Evolutionary conservation across 2,329 filamentous ascomycete genomes (phyloP).

Genomic region (Tetracladium maxilliforme): DNA sequence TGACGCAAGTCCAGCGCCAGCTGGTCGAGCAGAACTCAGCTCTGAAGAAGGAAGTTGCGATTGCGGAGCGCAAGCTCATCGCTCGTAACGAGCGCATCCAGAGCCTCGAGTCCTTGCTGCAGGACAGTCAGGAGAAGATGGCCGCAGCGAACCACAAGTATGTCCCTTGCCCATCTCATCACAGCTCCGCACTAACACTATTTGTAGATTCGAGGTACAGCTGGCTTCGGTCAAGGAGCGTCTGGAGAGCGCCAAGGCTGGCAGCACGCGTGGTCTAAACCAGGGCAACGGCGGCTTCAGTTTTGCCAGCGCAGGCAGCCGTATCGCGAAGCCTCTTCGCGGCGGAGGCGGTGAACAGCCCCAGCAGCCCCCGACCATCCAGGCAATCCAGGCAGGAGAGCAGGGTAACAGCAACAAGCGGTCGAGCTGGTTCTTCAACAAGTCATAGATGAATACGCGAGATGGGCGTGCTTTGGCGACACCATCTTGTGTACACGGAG

Average conservation of each 20-base stretch:
- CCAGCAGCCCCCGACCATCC: conserved; percentile 23
- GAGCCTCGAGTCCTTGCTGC: conserved; percentile 78
- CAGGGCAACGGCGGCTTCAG: conserved; percentile 49
- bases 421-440: conserved; percentile 63
- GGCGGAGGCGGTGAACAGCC: conserved; percentile 39
- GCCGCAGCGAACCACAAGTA: conserved; percentile 96
- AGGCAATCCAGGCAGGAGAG: conserved; percentile 40
- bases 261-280: conserved; percentile 72
- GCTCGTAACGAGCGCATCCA: conserved; percentile 94
- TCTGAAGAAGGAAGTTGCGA: conserved; percentile 97
- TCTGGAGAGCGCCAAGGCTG: conserved; percentile 85
- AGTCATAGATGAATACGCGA: too few relatives aligned
- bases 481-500: too few relatives aligned
- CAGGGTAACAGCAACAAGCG: conserved; percentile 51
- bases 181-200: conserved; percentile 2
- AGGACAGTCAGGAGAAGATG: conserved; percentile 97
- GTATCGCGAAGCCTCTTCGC: conserved; percentile 55
- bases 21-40: conserved; percentile 95
- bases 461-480: conserved; percentile 1
- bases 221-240: conserved; percentile 95
- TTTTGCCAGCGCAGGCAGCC: conserved; percentile 48
- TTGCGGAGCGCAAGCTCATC: conserved; percentile 92
- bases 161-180: conserved; percentile 17
- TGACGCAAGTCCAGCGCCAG: conserved; percentile 93
- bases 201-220: conserved; percentile 88